Percentiles rank a stretch among this genome's conserved stretches.
Evolutionary conservation across 2,329 filamentous ascomycete genomes (phyloP).

Genomic region (Zymoseptoria tritici): DNA sequence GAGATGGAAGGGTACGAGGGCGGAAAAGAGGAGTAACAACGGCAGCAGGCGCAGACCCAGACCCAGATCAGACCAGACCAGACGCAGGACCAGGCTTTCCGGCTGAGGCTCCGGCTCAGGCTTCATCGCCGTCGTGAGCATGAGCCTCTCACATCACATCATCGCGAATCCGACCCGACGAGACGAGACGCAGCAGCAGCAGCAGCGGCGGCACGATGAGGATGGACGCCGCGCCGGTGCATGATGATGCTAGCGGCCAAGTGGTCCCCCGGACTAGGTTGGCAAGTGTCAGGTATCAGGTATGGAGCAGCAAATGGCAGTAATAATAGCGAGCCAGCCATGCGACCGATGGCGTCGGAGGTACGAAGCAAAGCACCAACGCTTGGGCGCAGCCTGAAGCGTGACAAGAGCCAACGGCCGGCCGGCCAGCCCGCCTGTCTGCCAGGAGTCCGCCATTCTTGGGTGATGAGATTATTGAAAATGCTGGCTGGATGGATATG

Average conservation of each 20-base stretch:
- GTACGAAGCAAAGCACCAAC: neutral
- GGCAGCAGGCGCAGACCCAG: neutral
- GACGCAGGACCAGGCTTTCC: neutral
- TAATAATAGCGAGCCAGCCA: neutral
- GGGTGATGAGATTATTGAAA: neutral
- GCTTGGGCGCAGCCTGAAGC: neutral
- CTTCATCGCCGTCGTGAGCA: neutral
- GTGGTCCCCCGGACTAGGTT: neutral
- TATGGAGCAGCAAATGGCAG: neutral
- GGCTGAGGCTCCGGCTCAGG: neutral
- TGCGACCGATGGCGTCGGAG: neutral
- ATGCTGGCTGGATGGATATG: neutral
- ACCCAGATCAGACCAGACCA: neutral
- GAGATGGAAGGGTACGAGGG: neutral
- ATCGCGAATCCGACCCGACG: neutral
- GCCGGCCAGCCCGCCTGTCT: neutral
- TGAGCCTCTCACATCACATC: neutral
- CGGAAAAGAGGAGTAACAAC: neutral
- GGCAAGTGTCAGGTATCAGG: neutral
- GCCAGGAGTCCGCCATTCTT: neutral
- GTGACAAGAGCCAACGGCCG: neutral
- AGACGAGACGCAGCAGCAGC: neutral
- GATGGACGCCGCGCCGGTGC: constrained; percentile 1
- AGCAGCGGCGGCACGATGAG: neutral
- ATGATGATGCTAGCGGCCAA: constrained; percentile 6